Base-by-base conservation (phyloP, 805 yeast species). In the Komagataella pastoris region DNA sequence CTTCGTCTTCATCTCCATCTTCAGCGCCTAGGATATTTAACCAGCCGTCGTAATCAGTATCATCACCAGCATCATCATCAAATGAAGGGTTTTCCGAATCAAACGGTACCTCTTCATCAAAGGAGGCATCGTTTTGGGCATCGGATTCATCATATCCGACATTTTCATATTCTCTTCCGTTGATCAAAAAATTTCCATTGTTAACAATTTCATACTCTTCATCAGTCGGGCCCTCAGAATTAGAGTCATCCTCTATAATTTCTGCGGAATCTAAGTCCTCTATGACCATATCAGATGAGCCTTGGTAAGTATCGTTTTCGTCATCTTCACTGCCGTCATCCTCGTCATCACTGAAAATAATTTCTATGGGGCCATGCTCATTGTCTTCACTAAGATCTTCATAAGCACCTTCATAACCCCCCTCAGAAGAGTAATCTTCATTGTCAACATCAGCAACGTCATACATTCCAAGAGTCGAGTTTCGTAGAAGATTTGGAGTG, bases 381-480 rank as follows among this genome's bases (percentile, higher is more conserved):
- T 61, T 65, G 44, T 56, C 61, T 6, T 60, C 62, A n/a, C 58
- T 69, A 17, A 57, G 63, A 6, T 58, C 65, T 19, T 61, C 65
- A 6, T 57, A 63, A 18, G 60, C 69, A n/a, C 40, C 40, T 30
- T 30, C 40, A 30, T 60, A 67, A 21, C 61, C 69, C 43, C 61
- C 65, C 12, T 67, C 71, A 14, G 40, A 30, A 10, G 3, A 30
- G 12, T 74, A 80, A 21, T 71, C 77, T n/a, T 71, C 79, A 7
- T 78, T 77, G 55, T 80, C 84, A 43, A 77, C 75, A 50, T 83
- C 93, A 40, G 76, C 86, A 45, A 86, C 82, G 58, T 91, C 97
- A 62, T 85, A 91, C 95, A 91, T 90, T 1, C 97, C 97, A 46
- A 91, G 71, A 0, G 97, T 87, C 0, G 97, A 90, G 62, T 93